phyloP scores from a whole-genome alignment of 345 rosid species.

The Populus deltoides region DNA sequence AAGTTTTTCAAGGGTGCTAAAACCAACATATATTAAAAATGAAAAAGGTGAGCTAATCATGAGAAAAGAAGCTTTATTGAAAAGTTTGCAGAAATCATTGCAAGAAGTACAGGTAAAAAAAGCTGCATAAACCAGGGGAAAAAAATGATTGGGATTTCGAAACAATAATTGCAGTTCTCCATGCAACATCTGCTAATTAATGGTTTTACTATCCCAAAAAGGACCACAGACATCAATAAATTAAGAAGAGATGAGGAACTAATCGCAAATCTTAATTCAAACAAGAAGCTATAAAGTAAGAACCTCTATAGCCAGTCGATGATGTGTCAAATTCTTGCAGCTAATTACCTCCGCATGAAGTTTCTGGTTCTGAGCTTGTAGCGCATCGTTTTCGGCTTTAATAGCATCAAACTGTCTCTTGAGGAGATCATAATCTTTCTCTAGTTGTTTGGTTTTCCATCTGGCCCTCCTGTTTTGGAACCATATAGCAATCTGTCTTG shows the following conservation, averaged over 20 bases:
- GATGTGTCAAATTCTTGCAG: too few relatives aligned
- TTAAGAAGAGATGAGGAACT: not conserved
- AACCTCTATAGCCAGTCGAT: too few relatives aligned
- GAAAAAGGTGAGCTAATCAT: constrained; percentile 13
- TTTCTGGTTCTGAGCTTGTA: constrained; percentile 80
- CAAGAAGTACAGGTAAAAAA: constrained; percentile 20
- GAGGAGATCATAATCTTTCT: constrained; percentile 87
- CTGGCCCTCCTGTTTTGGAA: constrained; percentile 96
- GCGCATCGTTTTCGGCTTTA: constrained; percentile 76
- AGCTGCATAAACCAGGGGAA: constrained; percentile 2
- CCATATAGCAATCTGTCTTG: constrained; percentile 98
- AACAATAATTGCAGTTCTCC: constrained; percentile 3
- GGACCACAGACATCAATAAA: not conserved
- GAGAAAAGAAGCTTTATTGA: constrained; percentile 15
- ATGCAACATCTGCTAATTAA: constrained; percentile 3
- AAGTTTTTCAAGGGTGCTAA: not conserved
- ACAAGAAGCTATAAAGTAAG: not conserved
- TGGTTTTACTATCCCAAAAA: not conserved
- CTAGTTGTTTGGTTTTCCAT: constrained; percentile 96
- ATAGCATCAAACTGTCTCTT: constrained; percentile 71
- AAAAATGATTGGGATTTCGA: constrained; percentile 14
- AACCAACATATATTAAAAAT: not conserved
- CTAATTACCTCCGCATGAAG: constrained; percentile 71
- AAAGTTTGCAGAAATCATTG: constrained; percentile 24
- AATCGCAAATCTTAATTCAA: not conserved